Base-by-base conservation (phyloP, 1,284 basidiomycete species). In the Pyrrhoderma noxium region DNA sequence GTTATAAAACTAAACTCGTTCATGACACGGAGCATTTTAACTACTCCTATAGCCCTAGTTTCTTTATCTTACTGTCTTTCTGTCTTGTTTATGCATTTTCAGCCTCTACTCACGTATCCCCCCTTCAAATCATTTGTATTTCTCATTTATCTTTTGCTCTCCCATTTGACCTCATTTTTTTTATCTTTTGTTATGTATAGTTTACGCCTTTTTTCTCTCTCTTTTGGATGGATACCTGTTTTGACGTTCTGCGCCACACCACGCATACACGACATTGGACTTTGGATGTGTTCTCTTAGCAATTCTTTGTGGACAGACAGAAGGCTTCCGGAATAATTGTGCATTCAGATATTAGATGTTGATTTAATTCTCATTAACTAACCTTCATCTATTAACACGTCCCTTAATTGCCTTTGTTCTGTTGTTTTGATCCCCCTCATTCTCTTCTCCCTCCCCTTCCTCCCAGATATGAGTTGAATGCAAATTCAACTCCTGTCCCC, bases 291-390 rank as follows among this genome's bases (percentile, higher is more conserved):
- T 11, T 31, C 27, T 31, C 27, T 31, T 31, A 5, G 27, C 27
- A 5, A 5, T 31, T 31, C 7, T 31, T 31, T 31, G 27, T 31
- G 27, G 27, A 31, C 27, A 31, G 27, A 31, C 27, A 31, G 11
- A 31, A 31, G 11, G 27, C 18, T 38, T 39, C 36, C 44, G 13
- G 44, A 46, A 46, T 35, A 46, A 39, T 34, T 40, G n/a, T 40
- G n/a, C 19, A 37, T 47, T 36, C 13, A 47, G 37, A 39, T 11
- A 23, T 31, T 40, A 40, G 19, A 40, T 40, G 38, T 40, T 5
- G 36, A 23, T 47, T 37, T 13, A 38, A 36, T n/a, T 47, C 31
- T 39, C 19, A 23, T 25, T 23, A 39, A 47, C 31, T 37, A 39
- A 36, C 46, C 35, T 23, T 37, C 35, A 36, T 27, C 21, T 38